A percentile compares a stretch with the other conserved stretches of the same genome.
Conservation (phyloP, 148 eudicot genomes). For the Nyssa sinensis region DNA sequence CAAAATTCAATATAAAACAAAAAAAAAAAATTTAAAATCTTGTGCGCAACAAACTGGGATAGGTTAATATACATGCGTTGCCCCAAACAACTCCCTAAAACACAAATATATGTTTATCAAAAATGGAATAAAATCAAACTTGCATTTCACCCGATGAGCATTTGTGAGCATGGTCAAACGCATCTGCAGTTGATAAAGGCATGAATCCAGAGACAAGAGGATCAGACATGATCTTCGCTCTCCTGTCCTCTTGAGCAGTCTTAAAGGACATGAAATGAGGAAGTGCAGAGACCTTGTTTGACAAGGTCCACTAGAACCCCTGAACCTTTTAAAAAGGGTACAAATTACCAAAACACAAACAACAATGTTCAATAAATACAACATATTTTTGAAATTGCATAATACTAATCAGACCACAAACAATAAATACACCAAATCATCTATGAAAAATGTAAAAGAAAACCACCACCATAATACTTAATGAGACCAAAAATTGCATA, state of each 20-base stretch:
- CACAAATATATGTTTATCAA: too few relatives aligned
- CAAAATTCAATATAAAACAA: too few relatives aligned
- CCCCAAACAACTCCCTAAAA: too few relatives aligned
- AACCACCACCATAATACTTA: not conserved
- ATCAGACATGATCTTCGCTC: slow-evolving; percentile 8
- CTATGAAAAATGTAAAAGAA: not conserved
- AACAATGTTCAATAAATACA: slow-evolving; percentile 3
- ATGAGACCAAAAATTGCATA: not conserved
- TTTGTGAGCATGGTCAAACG: slow-evolving; percentile 17
- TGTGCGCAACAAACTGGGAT: too few relatives aligned
- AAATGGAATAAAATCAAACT: slow-evolving; percentile 6
- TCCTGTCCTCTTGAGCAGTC: slow-evolving; percentile 28
- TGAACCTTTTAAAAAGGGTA: slow-evolving; percentile 24
- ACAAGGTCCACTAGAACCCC: slow-evolving; percentile 31
- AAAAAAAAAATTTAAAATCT: too few relatives aligned
- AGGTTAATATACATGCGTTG: too few relatives aligned
- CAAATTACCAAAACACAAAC: slow-evolving; percentile 4
- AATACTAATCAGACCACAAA: too few relatives aligned
- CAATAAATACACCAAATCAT: not conserved
- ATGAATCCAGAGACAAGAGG: slow-evolving; percentile 18
- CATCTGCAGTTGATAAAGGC: slow-evolving; percentile 21
- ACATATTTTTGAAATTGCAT: not conserved
- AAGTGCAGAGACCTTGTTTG: slow-evolving; percentile 30
- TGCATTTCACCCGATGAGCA: slow-evolving; percentile 28
- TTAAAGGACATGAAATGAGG: slow-evolving; percentile 35